These are phyloP conservation scores for Septoria linicola DNA, from an alignment of 2,329 filamentous ascomycete genomes.

Conservation along the genomic window DNA sequence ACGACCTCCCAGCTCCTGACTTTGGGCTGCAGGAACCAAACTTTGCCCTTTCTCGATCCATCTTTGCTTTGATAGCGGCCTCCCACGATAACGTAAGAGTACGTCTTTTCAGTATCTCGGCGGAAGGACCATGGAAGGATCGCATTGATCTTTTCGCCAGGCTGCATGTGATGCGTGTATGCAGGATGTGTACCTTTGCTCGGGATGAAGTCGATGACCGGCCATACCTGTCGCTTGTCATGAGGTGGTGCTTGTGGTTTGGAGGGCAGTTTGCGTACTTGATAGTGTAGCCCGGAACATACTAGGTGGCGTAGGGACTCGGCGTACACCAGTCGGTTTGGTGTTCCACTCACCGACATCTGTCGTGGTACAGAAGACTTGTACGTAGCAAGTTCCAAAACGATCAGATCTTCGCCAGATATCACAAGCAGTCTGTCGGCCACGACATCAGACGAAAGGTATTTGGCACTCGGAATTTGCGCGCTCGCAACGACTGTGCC, in stretches of 20 bases:
- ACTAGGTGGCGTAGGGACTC: conserved; percentile 45
- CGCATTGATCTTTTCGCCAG: conserved; percentile 59
- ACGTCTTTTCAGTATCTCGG: conserved; percentile 53
- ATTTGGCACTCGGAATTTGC: conserved; percentile 27
- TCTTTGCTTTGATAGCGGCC: conserved; percentile 46
- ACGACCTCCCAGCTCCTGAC: conserved; percentile 50
- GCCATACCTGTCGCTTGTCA: conserved; percentile 40
- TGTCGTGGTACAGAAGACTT: conserved; percentile 33
- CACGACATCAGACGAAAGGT: conserved; percentile 22
- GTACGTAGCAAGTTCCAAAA: conserved; percentile 21
- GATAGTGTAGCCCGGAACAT: conserved; percentile 45
- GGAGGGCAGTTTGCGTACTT: conserved; percentile 32
- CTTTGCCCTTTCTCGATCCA: conserved; percentile 44
- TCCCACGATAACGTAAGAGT: conserved; percentile 61
- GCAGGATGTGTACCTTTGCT: conserved; percentile 13
- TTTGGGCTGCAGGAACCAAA: conserved; percentile 42
- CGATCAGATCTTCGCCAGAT: conserved; percentile 27
- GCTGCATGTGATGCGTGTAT: conserved; percentile 46
- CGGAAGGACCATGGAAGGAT: conserved; percentile 60
- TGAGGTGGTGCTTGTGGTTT: conserved; percentile 29
- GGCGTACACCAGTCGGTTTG: conserved; percentile 34
- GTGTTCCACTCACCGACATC: conserved; percentile 32
- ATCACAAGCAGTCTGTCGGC: conserved; percentile 31
- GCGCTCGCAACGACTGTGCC: conserved; percentile 27
- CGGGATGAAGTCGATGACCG: conserved; percentile 50